A percentile compares a stretch with the other conserved stretches of the same genome.
Conservation (phyloP, 352 stramenopile species). For the Phytophthora pistaciae region DNA sequence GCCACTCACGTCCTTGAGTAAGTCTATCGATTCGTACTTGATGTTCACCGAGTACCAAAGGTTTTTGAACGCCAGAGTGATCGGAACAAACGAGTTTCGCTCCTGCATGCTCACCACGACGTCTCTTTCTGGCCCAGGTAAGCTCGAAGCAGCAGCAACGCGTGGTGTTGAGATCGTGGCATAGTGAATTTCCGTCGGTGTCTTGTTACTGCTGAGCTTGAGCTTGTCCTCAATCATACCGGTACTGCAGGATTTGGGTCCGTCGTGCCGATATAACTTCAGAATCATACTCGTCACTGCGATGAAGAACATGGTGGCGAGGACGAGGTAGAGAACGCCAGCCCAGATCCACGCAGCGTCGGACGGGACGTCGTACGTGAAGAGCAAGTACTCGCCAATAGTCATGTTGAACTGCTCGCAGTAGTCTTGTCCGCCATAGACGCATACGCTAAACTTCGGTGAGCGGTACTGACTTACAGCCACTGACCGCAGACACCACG, state of each 20-base stretch:
- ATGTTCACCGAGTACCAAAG: conserved; percentile 1
- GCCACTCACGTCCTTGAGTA: not conserved
- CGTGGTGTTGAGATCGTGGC: too few species aligned
- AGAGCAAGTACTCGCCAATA: not conserved
- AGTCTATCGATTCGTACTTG: not conserved
- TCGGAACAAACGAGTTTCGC: too few species aligned
- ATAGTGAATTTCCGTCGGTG: too few species aligned
- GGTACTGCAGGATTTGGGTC: too few species aligned
- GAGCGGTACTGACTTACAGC: not conserved
- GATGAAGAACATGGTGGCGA: not conserved
- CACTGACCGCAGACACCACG: not conserved
- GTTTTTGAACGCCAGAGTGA: not conserved
- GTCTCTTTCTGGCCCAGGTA: too few species aligned
- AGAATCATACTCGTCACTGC: not conserved
- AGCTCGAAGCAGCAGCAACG: too few species aligned
- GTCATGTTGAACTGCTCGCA: not conserved
- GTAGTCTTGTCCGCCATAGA: not conserved
- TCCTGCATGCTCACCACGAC: too few species aligned
- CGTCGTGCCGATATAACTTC: not conserved
- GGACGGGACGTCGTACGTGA: not conserved
- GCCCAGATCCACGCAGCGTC: not conserved
- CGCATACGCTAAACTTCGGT: not conserved
- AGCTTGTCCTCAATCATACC: too few species aligned
- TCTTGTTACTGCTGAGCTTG: too few species aligned
- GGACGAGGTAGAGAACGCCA: not conserved